Percentiles rank a stretch among this genome's conserved stretches.
These are phyloP conservation scores for Amorphotheca resinae DNA, from an alignment of 495 filamentous ascomycete species.

Conservation along the genomic window DNA sequence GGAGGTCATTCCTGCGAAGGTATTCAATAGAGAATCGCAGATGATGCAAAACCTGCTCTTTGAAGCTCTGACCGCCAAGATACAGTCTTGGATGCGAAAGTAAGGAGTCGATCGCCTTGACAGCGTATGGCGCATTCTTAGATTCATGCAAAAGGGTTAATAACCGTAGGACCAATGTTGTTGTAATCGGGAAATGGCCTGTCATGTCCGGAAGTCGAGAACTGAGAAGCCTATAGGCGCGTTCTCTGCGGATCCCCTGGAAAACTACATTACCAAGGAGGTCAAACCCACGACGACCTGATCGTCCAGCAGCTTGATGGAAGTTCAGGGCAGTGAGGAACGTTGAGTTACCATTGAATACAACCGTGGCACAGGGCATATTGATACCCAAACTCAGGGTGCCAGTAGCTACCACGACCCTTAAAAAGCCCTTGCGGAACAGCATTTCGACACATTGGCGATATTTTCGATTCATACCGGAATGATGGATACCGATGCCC, in stretches of 20 bases:
- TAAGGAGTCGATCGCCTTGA: conserved; percentile 48
- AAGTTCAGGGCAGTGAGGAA: conserved; percentile 63
- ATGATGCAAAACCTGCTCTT: conserved; percentile 58
- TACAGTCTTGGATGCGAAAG: conserved; percentile 57
- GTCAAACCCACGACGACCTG: conserved; percentile 71
- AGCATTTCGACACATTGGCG: conserved; percentile 59
- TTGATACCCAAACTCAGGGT: conserved; percentile 70
- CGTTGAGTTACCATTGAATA: conserved; percentile 61
- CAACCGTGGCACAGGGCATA: conserved; percentile 74
- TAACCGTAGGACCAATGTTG: conserved; percentile 56
- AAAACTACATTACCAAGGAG: conserved; percentile 72
- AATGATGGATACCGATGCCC: conserved; percentile 65
- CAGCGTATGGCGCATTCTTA: conserved; percentile 44
- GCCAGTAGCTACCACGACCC: conserved; percentile 66
- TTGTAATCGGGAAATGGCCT: conserved; percentile 69
- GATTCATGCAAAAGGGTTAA: conserved; percentile 55
- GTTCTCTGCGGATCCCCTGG: conserved; percentile 40
- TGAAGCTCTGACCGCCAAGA: conserved; percentile 46
- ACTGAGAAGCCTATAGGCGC: conserved; percentile 51
- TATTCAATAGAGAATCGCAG: conserved; percentile 73
- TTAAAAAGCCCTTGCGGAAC: conserved; percentile 59
- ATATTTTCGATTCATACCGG: conserved; percentile 67
- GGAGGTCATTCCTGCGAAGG: conserved; percentile 51
- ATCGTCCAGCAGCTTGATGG: conserved; percentile 62
- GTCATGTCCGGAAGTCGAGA: conserved; percentile 59